Conservation (phyloP, 352 stramenopile species). For the Phytophthora constricta region DNA sequence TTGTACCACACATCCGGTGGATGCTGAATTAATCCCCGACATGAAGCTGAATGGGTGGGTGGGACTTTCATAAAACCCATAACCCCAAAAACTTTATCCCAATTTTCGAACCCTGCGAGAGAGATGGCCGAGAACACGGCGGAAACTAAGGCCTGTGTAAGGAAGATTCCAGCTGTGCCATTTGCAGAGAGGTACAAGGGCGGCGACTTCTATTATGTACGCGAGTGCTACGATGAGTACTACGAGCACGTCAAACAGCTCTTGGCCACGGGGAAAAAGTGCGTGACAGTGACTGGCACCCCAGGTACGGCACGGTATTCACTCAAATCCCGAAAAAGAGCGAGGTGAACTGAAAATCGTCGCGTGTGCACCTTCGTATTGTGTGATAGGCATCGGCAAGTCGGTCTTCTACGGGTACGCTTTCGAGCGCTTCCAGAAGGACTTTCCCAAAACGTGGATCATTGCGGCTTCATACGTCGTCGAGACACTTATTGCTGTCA, state of each 20-base stretch:
- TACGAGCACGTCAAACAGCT: slow-evolving; percentile 2
- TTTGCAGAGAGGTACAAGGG: no score
- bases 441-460: slow-evolving; percentile 2
- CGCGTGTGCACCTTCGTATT: no score
- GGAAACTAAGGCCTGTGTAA: no score
- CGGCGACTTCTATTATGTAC: slow-evolving; percentile 5
- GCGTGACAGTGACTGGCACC: slow-evolving; percentile 6
- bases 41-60: no score
- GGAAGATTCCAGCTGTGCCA: no score
- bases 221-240: slow-evolving; percentile 6
- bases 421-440: slow-evolving; percentile 2
- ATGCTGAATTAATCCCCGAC: no score
- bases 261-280: not conserved
- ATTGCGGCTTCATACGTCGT: not conserved
- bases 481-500: not conserved
- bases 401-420: slow-evolving; percentile 8
- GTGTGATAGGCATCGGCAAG: slow-evolving; percentile 6
- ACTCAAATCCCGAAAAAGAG: not conserved
- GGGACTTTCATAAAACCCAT: no score
- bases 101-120: no score
- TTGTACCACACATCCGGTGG: no score
- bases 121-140: no score
- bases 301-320: not conserved
- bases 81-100: no score
- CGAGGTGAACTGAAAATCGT: not conserved